Base-by-base conservation (phyloP, 2,329 filamentous ascomycete species). In the Hymenoscyphus fructigenus region DNA sequence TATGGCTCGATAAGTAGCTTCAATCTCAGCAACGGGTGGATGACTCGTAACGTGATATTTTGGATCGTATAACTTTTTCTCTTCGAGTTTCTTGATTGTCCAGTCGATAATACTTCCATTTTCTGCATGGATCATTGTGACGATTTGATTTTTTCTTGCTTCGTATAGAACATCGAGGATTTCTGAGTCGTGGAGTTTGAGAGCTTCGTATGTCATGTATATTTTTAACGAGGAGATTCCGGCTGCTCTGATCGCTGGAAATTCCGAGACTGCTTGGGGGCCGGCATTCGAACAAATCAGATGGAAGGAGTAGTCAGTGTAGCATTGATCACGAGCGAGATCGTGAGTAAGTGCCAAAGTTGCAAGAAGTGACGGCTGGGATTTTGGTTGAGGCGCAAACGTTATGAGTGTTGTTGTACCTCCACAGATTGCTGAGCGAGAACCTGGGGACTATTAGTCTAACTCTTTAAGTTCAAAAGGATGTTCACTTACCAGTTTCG, bases 51-150 rank as follows among this genome's bases (percentile, higher is more conserved):
- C 80, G 68, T 85, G 83, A 67, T 84, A 85, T 65, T 81, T 82
- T 0, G 83, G 83, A 2, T 78, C 82, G 56, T 81, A 80, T 4
- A 83, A 72, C 26, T 79, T 77, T 34, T 78, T 76, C 58, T 79
- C 78, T 66, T 84, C 83, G 15, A 85, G 79, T 61, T 83, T 81
- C 44, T 79, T 78, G 1, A 82, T 85, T 66, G 85, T 80, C 82
- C 81, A 84, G 60, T 82, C 78, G 41, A 85, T 81, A 20, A 84
- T 79, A 62, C 83, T 81, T 28, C 81, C 80, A 66, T 85, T 85
- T 69, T 85, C 83, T 1, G 83, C 82, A 67, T 85, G 82, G 53
- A 85, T 79, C 80, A 85, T 85, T 23, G 84, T 86, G 12, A 82
- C 78, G 58, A 85, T 83, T 26, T 77, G 72, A 62, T 80, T 78